These are phyloP conservation scores for Excoecaria cochinchinensis DNA, from an alignment of 345 rosid genomes.

Conservation along the genomic window DNA sequence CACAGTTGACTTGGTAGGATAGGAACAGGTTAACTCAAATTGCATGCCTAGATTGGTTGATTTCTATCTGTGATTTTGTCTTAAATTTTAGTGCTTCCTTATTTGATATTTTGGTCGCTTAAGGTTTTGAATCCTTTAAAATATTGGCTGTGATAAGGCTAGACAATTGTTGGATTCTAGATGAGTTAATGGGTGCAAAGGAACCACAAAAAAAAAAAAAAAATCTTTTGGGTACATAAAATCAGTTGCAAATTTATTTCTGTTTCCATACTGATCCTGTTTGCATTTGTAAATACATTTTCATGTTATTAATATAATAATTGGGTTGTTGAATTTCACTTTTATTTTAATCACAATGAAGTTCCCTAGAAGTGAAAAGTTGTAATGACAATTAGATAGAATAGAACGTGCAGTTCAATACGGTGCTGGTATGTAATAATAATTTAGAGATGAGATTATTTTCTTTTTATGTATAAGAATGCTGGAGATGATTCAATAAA, in stretches of 20 bases:
- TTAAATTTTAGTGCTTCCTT: background rate
- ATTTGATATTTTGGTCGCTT: background rate
- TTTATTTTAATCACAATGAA: background rate
- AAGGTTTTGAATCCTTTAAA: background rate
- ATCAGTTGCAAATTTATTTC: background rate
- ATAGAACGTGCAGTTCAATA: background rate
- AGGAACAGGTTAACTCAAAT: background rate
- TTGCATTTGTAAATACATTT: background rate
- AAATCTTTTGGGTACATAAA: background rate
- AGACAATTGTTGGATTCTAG: background rate
- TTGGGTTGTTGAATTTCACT: background rate
- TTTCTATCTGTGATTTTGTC: no score
- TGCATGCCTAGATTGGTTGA: background rate
- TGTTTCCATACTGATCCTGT: background rate
- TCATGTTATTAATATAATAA: background rate
- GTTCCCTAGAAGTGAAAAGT: background rate
- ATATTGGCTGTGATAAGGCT: background rate
- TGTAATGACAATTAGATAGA: background rate
- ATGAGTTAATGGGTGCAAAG: background rate
- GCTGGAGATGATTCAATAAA: no score
- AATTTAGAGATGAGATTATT: no score
- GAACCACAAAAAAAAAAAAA: no score
- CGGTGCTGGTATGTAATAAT: background rate
- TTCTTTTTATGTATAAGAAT: no score
- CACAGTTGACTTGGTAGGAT: background rate